These are phyloP conservation scores for Blastomyces gilchristii DNA, from an alignment of 2,329 filamentous ascomycete genomes.

Conservation along the genomic window DNA sequence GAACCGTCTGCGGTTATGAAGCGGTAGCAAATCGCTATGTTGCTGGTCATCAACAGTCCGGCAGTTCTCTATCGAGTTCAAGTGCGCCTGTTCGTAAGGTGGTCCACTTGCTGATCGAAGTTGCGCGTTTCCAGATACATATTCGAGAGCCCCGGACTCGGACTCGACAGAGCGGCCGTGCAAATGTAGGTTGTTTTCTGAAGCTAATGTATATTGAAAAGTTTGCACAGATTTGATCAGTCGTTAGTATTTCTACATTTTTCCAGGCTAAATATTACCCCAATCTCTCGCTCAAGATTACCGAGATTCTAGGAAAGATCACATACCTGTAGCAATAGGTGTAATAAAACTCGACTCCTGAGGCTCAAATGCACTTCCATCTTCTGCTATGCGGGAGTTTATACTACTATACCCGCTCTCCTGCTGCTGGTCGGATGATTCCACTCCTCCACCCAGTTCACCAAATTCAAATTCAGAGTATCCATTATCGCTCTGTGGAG, in stretches of 20 bases:
- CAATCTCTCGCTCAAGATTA: background rate
- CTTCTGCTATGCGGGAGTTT: background rate
- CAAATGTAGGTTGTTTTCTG: conserved; percentile 1
- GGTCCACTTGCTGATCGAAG: background rate
- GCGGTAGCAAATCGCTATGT: conserved; percentile 8
- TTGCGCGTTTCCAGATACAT: background rate
- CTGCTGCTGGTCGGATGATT: background rate
- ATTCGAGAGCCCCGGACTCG: background rate
- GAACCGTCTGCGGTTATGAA: conserved; percentile 10
- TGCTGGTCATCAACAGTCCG: background rate
- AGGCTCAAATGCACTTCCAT: background rate
- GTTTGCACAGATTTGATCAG: background rate
- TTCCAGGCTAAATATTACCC: background rate
- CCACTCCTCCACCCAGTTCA: background rate
- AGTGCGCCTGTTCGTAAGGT: conserved; percentile 1
- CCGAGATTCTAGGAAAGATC: background rate
- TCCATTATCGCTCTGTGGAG: background rate
- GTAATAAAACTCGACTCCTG: background rate
- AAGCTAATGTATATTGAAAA: background rate
- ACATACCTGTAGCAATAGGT: conserved; percentile 5
- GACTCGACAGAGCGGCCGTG: background rate
- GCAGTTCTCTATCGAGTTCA: background rate
- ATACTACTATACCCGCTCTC: background rate
- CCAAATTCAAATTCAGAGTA: conserved; percentile 5
- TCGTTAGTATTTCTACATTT: background rate